Evolutionary conservation across 768 basidiomycete species (phyloP), one percentile per base, ranked within the genome.

Genomic region (Lactarius akahatsu): DNA sequence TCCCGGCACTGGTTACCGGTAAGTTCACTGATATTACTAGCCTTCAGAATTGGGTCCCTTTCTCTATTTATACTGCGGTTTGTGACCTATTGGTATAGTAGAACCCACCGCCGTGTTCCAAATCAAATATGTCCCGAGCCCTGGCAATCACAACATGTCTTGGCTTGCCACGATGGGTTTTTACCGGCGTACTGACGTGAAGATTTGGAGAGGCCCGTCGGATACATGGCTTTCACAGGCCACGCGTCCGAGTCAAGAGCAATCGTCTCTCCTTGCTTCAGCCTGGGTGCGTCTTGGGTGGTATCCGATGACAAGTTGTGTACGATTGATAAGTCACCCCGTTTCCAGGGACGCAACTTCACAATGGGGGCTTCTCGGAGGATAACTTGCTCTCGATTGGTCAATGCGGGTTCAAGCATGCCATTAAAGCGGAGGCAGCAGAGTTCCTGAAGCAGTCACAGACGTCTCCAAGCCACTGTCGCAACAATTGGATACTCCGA

Each of bases 311-410:
- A 32, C 32, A 13, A 57, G 56, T 54, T n/a, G 30, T 16, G 15
- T 13, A 18, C 16, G 20, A 57, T 18, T 59, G 28, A 50, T 43
- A 32, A 20, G 45, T 7, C 1, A 57, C 13, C 16, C 5, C n/a
- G 2, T 47, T n/a, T 0, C 45, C 18, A 86, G 86, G 83, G 80
- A 56, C 84, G 87, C 70, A 89, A 89, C 71, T 86, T 82, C 67
- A 88, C 88, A 10, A 10, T 63, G 86, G 85, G 38, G 87, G 86
- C 0, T 89, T 86, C 69, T 85, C 86, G 0, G 80, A 78, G 15
- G 77, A 75, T 15, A 84, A 88, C 32, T 40, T 54, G 59, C 64
- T 23, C 38, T 28, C 52, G 9, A 79, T 86, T 50, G 88, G 89
- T 68, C 85, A 81, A 62, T 80, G 85, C n/a, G 87, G 88, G 0